Percentiles rank a stretch among this genome's conserved stretches.
These are phyloP conservation scores for Magnolia sinica DNA, from an alignment of 164 flowering plant species.

Conservation along the genomic window DNA sequence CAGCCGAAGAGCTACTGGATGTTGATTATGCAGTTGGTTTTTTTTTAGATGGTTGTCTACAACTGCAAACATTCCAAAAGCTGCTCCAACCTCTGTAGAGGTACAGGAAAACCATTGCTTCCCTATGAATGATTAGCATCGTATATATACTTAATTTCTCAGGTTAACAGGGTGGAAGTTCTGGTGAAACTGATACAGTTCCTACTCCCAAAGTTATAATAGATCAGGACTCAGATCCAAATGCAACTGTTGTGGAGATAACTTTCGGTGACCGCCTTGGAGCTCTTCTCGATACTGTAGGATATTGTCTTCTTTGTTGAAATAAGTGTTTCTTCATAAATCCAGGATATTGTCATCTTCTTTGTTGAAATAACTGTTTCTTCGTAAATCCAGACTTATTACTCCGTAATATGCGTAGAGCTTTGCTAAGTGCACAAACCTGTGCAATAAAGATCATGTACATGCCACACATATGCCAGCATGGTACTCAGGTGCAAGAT, in stretches of 20 bases:
- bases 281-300: constrained; percentile 91
- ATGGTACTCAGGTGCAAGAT: no score
- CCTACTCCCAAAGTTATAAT: constrained; percentile 91
- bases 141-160: constrained; percentile 6
- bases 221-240: constrained; percentile 86
- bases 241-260: constrained; percentile 89
- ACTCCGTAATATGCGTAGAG: no score
- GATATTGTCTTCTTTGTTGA: neutral
- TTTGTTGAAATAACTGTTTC: neutral
- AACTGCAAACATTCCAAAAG: constrained; percentile 36
- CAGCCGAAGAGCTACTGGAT: neutral
- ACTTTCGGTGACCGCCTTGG: constrained; percentile 98
- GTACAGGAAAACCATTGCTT: constrained; percentile 30
- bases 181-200: constrained; percentile 52
- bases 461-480: no score
- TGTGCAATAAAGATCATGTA: no score
- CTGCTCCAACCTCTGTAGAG: constrained; percentile 71
- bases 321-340: neutral
- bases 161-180: constrained; percentile 58
- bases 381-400: no score
- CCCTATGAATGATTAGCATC: neutral
- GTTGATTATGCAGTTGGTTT: constrained; percentile 8
- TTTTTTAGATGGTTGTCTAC: constrained; percentile 45
- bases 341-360: neutral
- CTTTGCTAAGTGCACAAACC: no score